phyloP scores from a whole-genome alignment of 1,139 yeast genomes.

The Diutina pseudorugosa region DNA sequence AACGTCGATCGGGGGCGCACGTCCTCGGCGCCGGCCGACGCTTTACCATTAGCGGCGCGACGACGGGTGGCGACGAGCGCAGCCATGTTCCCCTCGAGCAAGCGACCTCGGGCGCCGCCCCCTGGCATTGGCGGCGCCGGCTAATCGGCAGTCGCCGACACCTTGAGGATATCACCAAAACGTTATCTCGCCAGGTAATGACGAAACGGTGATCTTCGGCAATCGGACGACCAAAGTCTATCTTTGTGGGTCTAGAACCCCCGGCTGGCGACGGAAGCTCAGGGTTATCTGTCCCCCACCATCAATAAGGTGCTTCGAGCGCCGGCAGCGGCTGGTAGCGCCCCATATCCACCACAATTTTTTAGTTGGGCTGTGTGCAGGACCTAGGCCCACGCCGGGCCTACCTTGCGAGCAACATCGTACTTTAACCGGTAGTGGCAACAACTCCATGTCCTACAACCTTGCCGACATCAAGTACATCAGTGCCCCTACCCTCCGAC shows the following conservation, averaged over 20 bases:
- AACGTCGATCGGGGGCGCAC: not conserved
- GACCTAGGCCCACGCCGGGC: not conserved
- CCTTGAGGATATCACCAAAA: no score
- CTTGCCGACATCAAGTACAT: slow-evolving; percentile 24
- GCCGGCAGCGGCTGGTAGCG: not conserved
- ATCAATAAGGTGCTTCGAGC: no score
- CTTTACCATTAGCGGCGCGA: not conserved
- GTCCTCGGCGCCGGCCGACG: not conserved
- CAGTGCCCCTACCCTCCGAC: slow-evolving; percentile 29
- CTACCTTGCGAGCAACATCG: not conserved
- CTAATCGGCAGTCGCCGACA: no score
- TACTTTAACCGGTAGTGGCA: not conserved
- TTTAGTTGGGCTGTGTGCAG: not conserved
- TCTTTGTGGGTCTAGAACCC: no score
- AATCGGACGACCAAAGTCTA: no score
- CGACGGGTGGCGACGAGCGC: not conserved
- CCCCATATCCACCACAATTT: not conserved
- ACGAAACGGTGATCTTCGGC: no score
- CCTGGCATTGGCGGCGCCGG: no score
- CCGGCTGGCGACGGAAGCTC: no score
- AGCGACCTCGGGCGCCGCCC: no score
- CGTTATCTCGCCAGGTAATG: no score
- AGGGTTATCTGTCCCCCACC: no score
- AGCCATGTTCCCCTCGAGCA: no score
- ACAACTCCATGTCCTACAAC: slow-evolving; percentile 2